phyloP scores from a whole-genome alignment of 805 yeast genomes.

The Candida koratica region DNA sequence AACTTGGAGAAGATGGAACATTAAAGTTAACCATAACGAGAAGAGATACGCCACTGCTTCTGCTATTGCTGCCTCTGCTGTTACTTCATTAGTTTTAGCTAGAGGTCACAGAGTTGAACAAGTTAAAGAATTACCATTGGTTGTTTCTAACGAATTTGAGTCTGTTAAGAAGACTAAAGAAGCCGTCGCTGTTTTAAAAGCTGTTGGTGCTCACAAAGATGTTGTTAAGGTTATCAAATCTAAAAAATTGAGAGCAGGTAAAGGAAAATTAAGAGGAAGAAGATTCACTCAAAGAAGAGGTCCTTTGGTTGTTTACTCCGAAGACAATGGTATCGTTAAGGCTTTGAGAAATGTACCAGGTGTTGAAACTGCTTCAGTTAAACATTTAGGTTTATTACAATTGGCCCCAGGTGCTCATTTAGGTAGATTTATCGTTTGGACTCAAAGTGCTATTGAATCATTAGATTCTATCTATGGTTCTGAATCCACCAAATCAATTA shows the following conservation, averaged over 20 bases:
- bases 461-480: constrained; percentile 97
- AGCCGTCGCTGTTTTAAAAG: constrained; percentile 96
- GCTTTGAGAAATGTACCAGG: constrained; percentile 99
- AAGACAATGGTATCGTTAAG: constrained; percentile 96
- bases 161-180: constrained; percentile 95
- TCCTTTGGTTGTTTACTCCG: constrained; percentile 96
- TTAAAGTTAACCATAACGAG: constrained; percentile 99
- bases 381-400: constrained; percentile 91
- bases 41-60: constrained; percentile 99
- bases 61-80: constrained; percentile 98
- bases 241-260: constrained; percentile 99
- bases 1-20: constrained; percentile 99
- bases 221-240: constrained; percentile 97
- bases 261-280: constrained; percentile 99
- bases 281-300: constrained; percentile 99
- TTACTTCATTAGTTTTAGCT: constrained; percentile 96
- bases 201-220: constrained; percentile 98
- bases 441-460: constrained; percentile 95
- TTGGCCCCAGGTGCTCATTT: constrained; percentile 99
- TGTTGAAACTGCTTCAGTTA: constrained; percentile 94
- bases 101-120: constrained; percentile 99
- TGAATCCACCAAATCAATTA: constrained; percentile 75
- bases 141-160: constrained; percentile 91
- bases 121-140: constrained; percentile 97
- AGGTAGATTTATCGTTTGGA: constrained; percentile 99